Evolutionary conservation across 2,329 filamentous ascomycete species (phyloP), one percentile per base, ranked within the genome.

Genomic region (Colletotrichum sp.): DNA sequence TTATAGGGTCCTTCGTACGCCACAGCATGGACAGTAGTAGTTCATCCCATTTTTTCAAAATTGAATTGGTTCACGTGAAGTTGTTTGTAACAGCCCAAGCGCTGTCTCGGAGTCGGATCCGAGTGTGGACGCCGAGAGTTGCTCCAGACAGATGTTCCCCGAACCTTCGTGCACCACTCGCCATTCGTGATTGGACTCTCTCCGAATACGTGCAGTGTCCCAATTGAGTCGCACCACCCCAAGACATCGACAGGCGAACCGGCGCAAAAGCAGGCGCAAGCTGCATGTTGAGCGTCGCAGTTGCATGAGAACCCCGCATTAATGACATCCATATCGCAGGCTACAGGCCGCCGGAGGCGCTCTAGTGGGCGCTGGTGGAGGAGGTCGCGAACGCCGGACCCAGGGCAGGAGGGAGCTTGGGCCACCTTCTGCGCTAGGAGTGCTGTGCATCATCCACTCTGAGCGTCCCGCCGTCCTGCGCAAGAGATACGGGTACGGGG

Each of bases 381-480:
- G 57, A 32, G n/a, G 26, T 36, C 36, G 24, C 16, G 63, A 32
- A 28, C 26, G 12, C 67, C 16, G 44, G 49, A 39, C 7, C 18
- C 26, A 24, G 32, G 26, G 36, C 55, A 59, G 55, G 90, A 89
- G 80, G 67, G 90, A 81, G 80, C 80, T 55, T 81, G 78, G 79
- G 78, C 79, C 78, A 80, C 63, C 74, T 69, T 32, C 67, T 69
- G 55, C 55, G 67, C 24, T 30, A 34, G 18, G 26, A 21, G 24
- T 39, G 67, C 28, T 64, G 66, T 59, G 60, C 67, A 75, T 65
- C 72, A 60, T 71, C 59, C 24, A 59, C 44, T 52, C 7, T 21
- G 32, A 63, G 59, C 30, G 59, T 63, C n/a, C 59, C 28, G 59
- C 59, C 30, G 24, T n/a, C 28, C 66, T 28, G 34, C 55, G 65